These are phyloP conservation scores for Triticum aestivum DNA, from an alignment of 176 grass and related monocot species.

Conservation along the genomic window DNA sequence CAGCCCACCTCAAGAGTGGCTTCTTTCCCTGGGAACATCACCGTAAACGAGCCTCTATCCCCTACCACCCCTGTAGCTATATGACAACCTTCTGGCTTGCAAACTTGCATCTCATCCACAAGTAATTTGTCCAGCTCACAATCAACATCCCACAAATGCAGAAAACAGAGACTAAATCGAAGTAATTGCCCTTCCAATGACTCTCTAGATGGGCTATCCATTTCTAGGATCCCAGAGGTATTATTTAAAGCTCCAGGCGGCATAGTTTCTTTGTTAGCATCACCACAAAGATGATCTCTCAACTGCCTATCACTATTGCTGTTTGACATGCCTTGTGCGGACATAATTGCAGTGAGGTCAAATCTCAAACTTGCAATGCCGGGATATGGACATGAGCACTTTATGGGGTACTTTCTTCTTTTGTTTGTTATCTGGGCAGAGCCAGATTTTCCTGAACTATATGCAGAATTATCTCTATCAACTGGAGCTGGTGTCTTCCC, in stretches of 20 bases:
- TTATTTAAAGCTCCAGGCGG: conserved; percentile 27
- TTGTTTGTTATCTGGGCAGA: conserved; percentile 32
- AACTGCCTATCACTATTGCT: conserved; percentile 36
- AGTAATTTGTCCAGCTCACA: conserved; percentile 80
- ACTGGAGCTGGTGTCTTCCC: conserved; percentile 48
- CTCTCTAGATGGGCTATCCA: conserved; percentile 74
- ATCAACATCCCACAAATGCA: conserved; percentile 95
- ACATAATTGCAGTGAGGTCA: conserved; percentile 88
- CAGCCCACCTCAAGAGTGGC: conserved; percentile 81
- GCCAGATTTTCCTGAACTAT: conserved; percentile 40
- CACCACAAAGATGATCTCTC: conserved; percentile 46
- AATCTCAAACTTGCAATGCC: conserved; percentile 88
- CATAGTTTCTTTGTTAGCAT: conserved; percentile 29
- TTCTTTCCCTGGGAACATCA: conserved; percentile 86
- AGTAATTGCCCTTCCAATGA: conserved; percentile 78
- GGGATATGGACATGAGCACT: conserved; percentile 84
- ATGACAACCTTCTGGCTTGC: conserved; percentile 86
- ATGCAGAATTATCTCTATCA: conserved; percentile 47
- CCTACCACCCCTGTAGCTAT: conserved; percentile 77
- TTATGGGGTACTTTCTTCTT: conserved; percentile 70
- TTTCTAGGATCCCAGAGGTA: conserved; percentile 41
- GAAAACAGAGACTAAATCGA: conserved; percentile 94
- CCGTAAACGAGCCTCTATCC: conserved; percentile 78
- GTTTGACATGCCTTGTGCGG: conserved; percentile 40
- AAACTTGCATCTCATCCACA: conserved; percentile 90